Evolutionary conservation across 257 asterid species (phyloP).

Genomic region (Plectranthus barbatus): DNA sequence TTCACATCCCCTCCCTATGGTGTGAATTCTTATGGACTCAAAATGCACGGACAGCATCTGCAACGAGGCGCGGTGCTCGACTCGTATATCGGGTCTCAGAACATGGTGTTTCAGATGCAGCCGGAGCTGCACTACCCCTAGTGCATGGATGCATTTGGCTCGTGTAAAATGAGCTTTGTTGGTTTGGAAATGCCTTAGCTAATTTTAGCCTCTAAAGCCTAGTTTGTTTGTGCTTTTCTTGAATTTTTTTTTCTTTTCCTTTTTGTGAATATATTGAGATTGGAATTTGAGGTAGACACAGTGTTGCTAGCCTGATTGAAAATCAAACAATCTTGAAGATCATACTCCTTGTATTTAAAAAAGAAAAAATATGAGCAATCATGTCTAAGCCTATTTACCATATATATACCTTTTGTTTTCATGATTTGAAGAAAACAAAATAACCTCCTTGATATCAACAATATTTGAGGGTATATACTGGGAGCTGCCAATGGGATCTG

Average conservation of each 20-base stretch:
- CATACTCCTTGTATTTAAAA: constrained; percentile 22
- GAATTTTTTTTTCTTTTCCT: not conserved
- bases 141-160: constrained; percentile 26
- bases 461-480: constrained; percentile 8
- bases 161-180: not conserved
- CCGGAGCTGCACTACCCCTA: constrained; percentile 47
- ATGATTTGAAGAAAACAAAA: no score
- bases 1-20: constrained; percentile 32
- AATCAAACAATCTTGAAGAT: constrained; percentile 19
- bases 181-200: constrained; percentile 14
- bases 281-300: constrained; percentile 23
- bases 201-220: constrained; percentile 30
- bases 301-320: constrained; percentile 18
- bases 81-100: constrained; percentile 49
- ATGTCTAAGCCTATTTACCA: no score
- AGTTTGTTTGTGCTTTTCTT: constrained; percentile 34
- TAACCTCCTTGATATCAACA: not conserved
- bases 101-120: constrained; percentile 59
- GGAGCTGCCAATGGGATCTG: not conserved
- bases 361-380: not conserved
- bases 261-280: constrained; percentile 40
- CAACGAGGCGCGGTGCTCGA: constrained; percentile 41
- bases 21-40: constrained; percentile 33
- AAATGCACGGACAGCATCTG: constrained; percentile 36
- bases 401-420: no score